Evolutionary conservation across 2,329 filamentous ascomycete species (phyloP), one percentile per base, ranked within the genome.

Genomic region (Thelonectria olida): DNA sequence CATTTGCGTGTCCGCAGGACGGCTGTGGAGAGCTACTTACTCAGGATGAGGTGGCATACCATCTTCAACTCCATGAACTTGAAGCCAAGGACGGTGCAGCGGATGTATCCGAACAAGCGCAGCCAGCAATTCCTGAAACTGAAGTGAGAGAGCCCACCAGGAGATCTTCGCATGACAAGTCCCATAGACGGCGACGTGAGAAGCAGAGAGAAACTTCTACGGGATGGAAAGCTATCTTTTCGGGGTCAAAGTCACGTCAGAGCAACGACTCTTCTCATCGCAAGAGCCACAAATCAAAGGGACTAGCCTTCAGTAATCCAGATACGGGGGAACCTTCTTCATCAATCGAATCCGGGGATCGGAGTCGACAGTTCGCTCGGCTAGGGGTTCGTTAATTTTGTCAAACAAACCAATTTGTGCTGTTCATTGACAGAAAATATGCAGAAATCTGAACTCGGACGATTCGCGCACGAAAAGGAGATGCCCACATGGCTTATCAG

Each of bases 401-500:
- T 39, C n/a, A 1, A 13, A 22, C 2, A 13, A 7, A 19, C n/a
- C 13, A 23, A 41, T 60, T 10, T 34, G 31, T 34, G 4, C 9
- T 34, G 31, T 15, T 34, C 31, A 25, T 54, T 67, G 27, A 62
- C 31, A 5, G 15, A 27, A 28, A 49, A 48, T 23, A n/a, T n/a
- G 10, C 51, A 84, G 75, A 84, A 85, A 82, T 78, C 82, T 73
- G 89, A 93, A 70, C 80, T 95, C 13, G 92, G 92, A 0, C 87
- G 87, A 23, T 88, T 91, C 76, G 90, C 90, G 1, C 81, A 92
- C 67, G 92, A 95, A 74, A 85, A 88, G 39, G 83, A 85, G 66
- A 94, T 94, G 92, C 92, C 92, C 0, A 77, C 81, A 8, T 91
- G 87, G 87, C 82, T 94, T 1, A 82, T 85, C 15, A 80, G 81